A percentile compares a stretch with the other conserved stretches of the same genome.
Evolutionary conservation across 306 rosid genomes (phyloP).

Genomic region (Luffa acutangula): DNA sequence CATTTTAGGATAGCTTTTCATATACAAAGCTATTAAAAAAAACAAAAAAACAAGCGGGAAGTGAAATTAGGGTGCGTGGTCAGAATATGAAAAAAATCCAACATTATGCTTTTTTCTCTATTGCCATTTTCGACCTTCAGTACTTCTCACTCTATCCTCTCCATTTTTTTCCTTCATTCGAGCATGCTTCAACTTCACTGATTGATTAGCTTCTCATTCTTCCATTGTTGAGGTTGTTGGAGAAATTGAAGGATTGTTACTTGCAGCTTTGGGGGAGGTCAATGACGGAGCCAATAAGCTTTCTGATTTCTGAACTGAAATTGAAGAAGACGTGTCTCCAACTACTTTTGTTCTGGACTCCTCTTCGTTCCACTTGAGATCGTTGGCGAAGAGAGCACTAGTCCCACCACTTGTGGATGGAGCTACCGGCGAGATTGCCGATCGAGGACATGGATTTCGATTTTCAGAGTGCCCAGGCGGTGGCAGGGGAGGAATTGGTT

Average conservation of each 20-base stretch:
- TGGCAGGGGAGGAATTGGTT: slow-evolving; percentile 32
- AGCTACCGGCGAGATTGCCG: slow-evolving; percentile 52
- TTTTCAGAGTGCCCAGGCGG: slow-evolving; percentile 58
- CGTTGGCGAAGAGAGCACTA: slow-evolving; percentile 63
- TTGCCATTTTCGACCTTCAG: too few species aligned
- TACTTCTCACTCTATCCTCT: too few species aligned
- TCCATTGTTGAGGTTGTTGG: slow-evolving; percentile 22
- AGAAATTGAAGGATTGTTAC: slow-evolving; percentile 21
- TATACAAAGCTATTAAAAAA: too few species aligned
- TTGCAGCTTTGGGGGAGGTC: slow-evolving; percentile 57
- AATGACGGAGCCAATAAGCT: slow-evolving; percentile 28
- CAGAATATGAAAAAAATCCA: too few species aligned
- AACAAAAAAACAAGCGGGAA: too few species aligned
- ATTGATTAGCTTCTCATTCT: background rate
- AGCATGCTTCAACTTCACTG: too few species aligned
- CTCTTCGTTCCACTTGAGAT: slow-evolving; percentile 84
- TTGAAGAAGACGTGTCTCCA: slow-evolving; percentile 64
- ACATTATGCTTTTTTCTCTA: too few species aligned
- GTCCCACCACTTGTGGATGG: slow-evolving; percentile 70
- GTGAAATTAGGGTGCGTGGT: too few species aligned
- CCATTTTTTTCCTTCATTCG: too few species aligned
- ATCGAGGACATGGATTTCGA: slow-evolving; percentile 61
- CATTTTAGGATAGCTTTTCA: too few species aligned
- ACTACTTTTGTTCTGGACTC: slow-evolving; percentile 66
- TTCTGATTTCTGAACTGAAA: slow-evolving; percentile 60